Evolutionary conservation across 306 rosid species (phyloP).

Genomic region (Phaseolus lunatus): DNA sequence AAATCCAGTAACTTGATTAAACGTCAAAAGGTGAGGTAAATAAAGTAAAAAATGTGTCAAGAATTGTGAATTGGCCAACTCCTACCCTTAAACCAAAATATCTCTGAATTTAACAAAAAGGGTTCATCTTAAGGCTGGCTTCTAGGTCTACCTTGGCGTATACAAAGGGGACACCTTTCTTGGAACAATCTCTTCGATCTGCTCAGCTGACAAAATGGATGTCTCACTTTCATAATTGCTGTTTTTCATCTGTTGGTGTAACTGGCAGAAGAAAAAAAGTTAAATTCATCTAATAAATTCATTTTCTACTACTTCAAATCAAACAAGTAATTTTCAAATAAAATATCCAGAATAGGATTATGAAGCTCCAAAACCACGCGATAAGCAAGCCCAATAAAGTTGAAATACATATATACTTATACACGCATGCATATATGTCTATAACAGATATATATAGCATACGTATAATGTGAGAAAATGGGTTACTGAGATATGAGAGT

Average conservation of each 20-base stretch:
- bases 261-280: conserved; percentile 47
- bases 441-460: background rate
- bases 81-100: background rate
- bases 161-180: conserved; percentile 67
- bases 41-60: background rate
- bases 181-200: conserved; percentile 70
- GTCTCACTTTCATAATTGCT: conserved; percentile 60
- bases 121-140: background rate
- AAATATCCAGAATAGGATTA: background rate
- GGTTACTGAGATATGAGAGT: too few species aligned
- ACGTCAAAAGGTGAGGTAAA: background rate
- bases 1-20: background rate
- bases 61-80: background rate
- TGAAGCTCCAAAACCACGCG: background rate
- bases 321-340: background rate
- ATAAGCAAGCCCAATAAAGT: background rate
- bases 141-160: conserved; percentile 53
- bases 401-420: background rate
- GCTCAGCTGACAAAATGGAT: conserved; percentile 64
- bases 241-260: conserved; percentile 71
- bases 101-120: conserved; percentile 15
- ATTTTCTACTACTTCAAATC: background rate
- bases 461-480: too few species aligned
- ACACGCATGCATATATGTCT: too few species aligned
- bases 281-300: conserved; percentile 7